phyloP scores from a whole-genome alignment of 192 early-diverging fungal genomes.

The Backusella tarrabulga region DNA sequence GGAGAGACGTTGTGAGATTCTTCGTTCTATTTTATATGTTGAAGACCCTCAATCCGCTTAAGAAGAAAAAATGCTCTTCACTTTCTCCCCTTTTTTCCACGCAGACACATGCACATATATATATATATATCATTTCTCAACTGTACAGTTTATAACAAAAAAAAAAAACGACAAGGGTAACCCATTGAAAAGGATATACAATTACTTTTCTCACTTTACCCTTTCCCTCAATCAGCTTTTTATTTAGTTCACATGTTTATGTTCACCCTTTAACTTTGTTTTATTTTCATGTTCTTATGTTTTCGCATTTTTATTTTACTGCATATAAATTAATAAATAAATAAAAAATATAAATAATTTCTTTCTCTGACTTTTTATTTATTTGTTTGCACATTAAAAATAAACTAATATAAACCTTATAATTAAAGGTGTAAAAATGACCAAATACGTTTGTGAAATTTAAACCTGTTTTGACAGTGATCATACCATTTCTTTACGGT shows the following conservation, averaged over 20 bases:
- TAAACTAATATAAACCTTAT: background rate
- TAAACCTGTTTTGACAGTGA: background rate
- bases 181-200: background rate
- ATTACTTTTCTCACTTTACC: background rate
- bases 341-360: background rate
- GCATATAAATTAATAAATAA: background rate
- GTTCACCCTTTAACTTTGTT: background rate
- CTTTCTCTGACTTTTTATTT: background rate
- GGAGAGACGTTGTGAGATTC: conserved; percentile 51
- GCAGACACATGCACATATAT: background rate
- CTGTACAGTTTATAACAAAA: background rate
- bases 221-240: background rate
- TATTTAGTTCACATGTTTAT: background rate
- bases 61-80: background rate
- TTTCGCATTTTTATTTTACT: conserved; percentile 3
- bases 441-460: background rate
- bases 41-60: background rate
- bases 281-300: conserved; percentile 1
- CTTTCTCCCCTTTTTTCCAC: background rate
- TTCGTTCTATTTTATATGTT: conserved; percentile 24
- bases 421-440: background rate
- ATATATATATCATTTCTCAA: background rate
- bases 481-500: background rate
- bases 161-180: background rate
- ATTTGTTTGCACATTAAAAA: background rate